A percentile compares a stretch with the other conserved stretches of the same genome.
Evolutionary conservation across 2,329 filamentous ascomycete genomes (phyloP).

Genomic region (Sclerotinia sclerotiorum): DNA sequence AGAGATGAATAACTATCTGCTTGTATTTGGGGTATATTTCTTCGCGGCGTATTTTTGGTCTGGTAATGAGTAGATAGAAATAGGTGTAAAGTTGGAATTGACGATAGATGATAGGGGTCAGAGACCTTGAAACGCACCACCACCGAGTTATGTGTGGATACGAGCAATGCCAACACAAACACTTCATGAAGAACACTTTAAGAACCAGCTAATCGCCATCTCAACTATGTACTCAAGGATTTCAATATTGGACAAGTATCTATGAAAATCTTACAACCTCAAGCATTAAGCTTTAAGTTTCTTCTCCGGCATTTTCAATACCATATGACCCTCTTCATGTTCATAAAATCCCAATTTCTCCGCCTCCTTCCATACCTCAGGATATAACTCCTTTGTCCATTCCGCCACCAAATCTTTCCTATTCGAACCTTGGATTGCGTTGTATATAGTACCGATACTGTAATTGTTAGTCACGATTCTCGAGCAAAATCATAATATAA

Average conservation of each 20-base stretch:
- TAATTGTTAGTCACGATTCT: slow-evolving; percentile 19
- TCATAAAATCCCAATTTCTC: slow-evolving; percentile 35
- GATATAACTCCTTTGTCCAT: slow-evolving; percentile 71
- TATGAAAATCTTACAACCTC: not conserved
- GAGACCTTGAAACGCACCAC: not conserved
- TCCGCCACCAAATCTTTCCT: slow-evolving; percentile 69
- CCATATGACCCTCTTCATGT: slow-evolving; percentile 34
- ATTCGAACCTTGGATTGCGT: slow-evolving; percentile 64
- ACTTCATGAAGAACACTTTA: not conserved
- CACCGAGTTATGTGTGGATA: not conserved
- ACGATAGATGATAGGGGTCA: too few relatives aligned
- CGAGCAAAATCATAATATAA: slow-evolving; percentile 34
- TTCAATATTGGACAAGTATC: not conserved
- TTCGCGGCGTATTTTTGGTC: too few relatives aligned
- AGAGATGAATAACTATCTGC: too few relatives aligned
- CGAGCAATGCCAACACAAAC: not conserved
- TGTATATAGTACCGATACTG: slow-evolving; percentile 75
- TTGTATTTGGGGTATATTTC: too few relatives aligned
- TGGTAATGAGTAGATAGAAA: too few relatives aligned
- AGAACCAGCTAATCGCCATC: not conserved
- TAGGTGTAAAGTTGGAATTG: too few relatives aligned
- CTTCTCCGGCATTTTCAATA: slow-evolving; percentile 36
- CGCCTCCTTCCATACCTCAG: slow-evolving; percentile 67
- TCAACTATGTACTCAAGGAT: not conserved
- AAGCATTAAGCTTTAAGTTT: slow-evolving; percentile 32